These are phyloP conservation scores for Diplodia intermedia DNA, from an alignment of 2,329 filamentous ascomycete species.

Conservation along the genomic window DNA sequence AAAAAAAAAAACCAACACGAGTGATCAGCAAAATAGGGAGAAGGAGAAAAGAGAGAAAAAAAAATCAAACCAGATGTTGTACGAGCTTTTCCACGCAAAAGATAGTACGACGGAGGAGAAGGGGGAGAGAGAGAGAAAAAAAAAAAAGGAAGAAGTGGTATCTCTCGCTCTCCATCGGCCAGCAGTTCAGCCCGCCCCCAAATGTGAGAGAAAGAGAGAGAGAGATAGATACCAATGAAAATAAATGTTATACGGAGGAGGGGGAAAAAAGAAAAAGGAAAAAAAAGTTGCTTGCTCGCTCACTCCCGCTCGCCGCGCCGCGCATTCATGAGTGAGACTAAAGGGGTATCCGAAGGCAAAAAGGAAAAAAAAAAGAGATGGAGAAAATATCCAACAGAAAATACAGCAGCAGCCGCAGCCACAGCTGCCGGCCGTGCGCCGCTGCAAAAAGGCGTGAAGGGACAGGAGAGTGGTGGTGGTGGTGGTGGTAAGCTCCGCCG, in stretches of 20 bases:
- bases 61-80: not conserved
- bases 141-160: not conserved
- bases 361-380: not conserved
- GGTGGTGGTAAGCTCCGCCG: not conserved
- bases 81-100: not conserved
- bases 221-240: not conserved
- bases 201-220: no score
- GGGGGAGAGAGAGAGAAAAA: not conserved
- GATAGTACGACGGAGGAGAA: no score
- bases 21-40: not conserved
- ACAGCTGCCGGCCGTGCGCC: not conserved
- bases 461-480: not conserved
- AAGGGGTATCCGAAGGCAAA: conserved; percentile 1
- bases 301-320: not conserved
- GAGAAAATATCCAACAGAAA: not conserved
- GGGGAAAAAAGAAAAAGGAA: not conserved
- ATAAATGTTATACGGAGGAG: not conserved
- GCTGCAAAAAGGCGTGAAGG: no score
- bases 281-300: not conserved
- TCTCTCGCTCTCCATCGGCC: not conserved
- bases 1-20: no score
- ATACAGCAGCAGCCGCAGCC: not conserved
- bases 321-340: not conserved
- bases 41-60: not conserved
- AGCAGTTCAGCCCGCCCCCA: no score